A percentile compares a stretch with the other conserved stretches of the same genome.
These are phyloP conservation scores for Cryptococcus sp. DNA, from an alignment of 1,284 basidiomycete genomes.

Conservation along the genomic window DNA sequence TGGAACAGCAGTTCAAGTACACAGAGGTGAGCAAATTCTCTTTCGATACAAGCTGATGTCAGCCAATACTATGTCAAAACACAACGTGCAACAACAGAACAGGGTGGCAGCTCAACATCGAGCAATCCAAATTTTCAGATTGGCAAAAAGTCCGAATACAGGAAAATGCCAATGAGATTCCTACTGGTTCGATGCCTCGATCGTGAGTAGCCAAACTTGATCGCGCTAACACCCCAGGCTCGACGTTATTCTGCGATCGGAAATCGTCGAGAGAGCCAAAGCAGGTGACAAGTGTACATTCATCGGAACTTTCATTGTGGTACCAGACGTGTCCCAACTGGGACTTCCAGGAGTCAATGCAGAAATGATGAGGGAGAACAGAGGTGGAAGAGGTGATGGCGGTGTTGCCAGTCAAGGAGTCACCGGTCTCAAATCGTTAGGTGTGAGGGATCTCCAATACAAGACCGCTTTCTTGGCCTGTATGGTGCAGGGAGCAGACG, in stretches of 20 bases:
- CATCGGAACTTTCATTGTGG: slow-evolving; percentile 96
- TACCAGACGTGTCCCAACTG: slow-evolving; percentile 95
- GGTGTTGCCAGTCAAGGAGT: slow-evolving; percentile 81
- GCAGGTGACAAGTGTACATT: slow-evolving; percentile 99
- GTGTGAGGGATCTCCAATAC: slow-evolving; percentile 93
- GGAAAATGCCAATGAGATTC: slow-evolving; percentile 98
- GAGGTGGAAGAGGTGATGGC: slow-evolving; percentile 60
- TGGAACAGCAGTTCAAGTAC: slow-evolving; percentile 99
- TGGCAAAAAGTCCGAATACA: slow-evolving; percentile 99
- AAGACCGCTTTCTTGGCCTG: slow-evolving; percentile 98
- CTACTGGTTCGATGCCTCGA: slow-evolving; percentile 97
- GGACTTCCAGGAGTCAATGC: slow-evolving; percentile 93
- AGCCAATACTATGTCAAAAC: slow-evolving; percentile 92
- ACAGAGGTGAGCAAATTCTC: slow-evolving; percentile 65
- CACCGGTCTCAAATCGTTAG: slow-evolving; percentile 87
- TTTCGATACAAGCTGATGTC: background rate
- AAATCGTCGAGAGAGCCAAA: slow-evolving; percentile 95
- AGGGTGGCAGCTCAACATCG: slow-evolving; percentile 92
- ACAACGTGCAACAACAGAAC: slow-evolving; percentile 84
- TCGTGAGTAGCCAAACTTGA: slow-evolving; percentile 41
- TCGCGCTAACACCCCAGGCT: slow-evolving; percentile 50
- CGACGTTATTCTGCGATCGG: slow-evolving; percentile 91
- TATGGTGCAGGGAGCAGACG: slow-evolving; percentile 90
- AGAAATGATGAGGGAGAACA: slow-evolving; percentile 82
- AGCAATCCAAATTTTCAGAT: slow-evolving; percentile 94